Evolutionary conservation across 2,329 filamentous ascomycete genomes (phyloP).

Genomic region (Botrytis galanthina): DNA sequence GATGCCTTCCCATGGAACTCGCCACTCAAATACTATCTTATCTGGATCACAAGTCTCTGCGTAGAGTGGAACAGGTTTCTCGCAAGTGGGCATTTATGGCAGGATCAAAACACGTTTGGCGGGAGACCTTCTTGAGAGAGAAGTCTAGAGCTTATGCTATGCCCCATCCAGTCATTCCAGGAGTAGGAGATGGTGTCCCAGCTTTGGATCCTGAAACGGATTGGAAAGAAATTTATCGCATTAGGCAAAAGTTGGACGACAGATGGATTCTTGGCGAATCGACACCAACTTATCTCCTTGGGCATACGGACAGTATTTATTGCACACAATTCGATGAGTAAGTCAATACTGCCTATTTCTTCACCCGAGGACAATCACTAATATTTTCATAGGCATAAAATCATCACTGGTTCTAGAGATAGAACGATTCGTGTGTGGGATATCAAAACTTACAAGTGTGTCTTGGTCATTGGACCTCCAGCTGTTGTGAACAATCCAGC

Average conservation of each 20-base stretch:
- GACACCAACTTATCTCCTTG: slow-evolving; percentile 82
- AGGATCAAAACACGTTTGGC: slow-evolving; percentile 59
- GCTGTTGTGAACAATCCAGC: slow-evolving; percentile 55
- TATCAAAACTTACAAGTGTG: slow-evolving; percentile 81
- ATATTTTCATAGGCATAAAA: slow-evolving; percentile 68
- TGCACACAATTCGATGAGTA: slow-evolving; percentile 97
- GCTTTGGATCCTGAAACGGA: slow-evolving; percentile 60
- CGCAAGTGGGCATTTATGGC: slow-evolving; percentile 49
- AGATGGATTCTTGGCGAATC: slow-evolving; percentile 80
- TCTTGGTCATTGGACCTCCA: slow-evolving; percentile 79
- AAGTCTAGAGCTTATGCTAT: slow-evolving; percentile 61
- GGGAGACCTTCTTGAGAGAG: slow-evolving; percentile 60
- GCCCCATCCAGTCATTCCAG: slow-evolving; percentile 50
- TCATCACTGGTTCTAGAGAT: slow-evolving; percentile 94
- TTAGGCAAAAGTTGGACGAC: slow-evolving; percentile 70
- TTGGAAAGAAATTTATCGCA: slow-evolving; percentile 83
- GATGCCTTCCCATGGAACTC: slow-evolving; percentile 55
- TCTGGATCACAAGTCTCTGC: slow-evolving; percentile 53
- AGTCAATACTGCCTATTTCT: slow-evolving; percentile 39
- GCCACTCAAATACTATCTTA: slow-evolving; percentile 57
- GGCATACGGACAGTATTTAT: slow-evolving; percentile 94
- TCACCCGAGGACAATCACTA: slow-evolving; percentile 34
- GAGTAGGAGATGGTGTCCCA: slow-evolving; percentile 57
- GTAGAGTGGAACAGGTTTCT: slow-evolving; percentile 51
- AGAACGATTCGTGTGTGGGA: slow-evolving; percentile 97